Base-by-base conservation (phyloP, 805 yeast genomes). In the Wickerhamomyces rabaulensis region DNA sequence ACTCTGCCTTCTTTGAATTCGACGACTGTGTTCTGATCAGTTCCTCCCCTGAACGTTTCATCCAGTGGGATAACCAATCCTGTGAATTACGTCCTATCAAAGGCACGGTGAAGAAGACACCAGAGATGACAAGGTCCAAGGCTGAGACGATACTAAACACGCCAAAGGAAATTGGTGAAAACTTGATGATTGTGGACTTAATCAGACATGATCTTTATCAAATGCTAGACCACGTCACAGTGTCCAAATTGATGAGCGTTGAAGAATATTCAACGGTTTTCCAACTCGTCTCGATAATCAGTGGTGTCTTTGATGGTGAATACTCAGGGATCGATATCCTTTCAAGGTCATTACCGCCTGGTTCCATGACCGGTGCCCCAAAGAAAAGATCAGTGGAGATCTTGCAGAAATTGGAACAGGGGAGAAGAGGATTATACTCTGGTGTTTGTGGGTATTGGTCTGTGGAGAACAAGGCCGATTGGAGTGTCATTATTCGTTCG, bases 321-420 rank as follows among this genome's bases (percentile, higher is more conserved):
- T 81, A 75, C 53, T 68, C 74, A 12, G 99, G 98, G 0, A 68
- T 91, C 21, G 98, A 94, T 61, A 69, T 92, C 3, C 71, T 94
- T 12, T 76, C 80, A 19, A 79, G 79, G 49, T 80, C 96, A 0
- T 69, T 95, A 31, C 99, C 99, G 3, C 97, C 99, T 0, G 99
- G 99, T 0, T 92, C 98, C 1, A 94, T 94, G 99, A 94, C 99
- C 0, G 99, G 99, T 3, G 99, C 99, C 0, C 99, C 99, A 2
- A 94, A 94, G 68, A 86, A 84, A 56, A 75, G 96, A 49, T 88
- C 97, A 0, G 95, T 94, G 6, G 94, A 92, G 63, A 63, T 95
- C 5, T 70, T 94, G 25, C 86, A 83, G 50, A 54, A 64, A 10
- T 49, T 67, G 12, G 67, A 72, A 21, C 63, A 58, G 20, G 42